Percentiles rank a stretch among this genome's conserved stretches.
Evolutionary conservation across 2,329 filamentous ascomycete genomes (phyloP).

Genomic region (Periconia sp.): DNA sequence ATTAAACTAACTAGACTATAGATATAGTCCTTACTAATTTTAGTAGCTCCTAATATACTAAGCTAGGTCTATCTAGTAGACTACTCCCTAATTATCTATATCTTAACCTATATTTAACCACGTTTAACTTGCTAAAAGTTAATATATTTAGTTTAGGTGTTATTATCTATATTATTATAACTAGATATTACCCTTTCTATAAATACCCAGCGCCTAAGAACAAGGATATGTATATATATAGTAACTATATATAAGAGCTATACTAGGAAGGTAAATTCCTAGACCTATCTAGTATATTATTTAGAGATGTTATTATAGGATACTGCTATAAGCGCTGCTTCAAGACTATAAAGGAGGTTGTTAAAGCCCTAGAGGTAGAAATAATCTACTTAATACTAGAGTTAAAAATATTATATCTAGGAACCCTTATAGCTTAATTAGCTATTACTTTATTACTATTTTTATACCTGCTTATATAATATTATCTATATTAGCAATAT

Average conservation of each 20-base stretch:
- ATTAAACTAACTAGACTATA: slow-evolving; percentile 7
- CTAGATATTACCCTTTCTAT: slow-evolving; percentile 15
- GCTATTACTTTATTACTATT: too few relatives aligned
- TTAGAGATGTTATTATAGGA: slow-evolving; percentile 14
- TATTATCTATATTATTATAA: slow-evolving; percentile 16
- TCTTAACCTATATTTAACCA: slow-evolving; percentile 6
- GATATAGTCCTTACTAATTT: slow-evolving; percentile 18
- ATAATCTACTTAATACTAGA: too few relatives aligned
- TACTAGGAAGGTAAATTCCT: slow-evolving; percentile 13
- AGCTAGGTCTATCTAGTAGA: slow-evolving; percentile 10
- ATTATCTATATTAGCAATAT: too few relatives aligned
- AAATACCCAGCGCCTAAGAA: slow-evolving; percentile 4
- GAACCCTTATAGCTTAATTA: too few relatives aligned
- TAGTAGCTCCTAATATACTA: slow-evolving; percentile 15
- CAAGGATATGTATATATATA: slow-evolving; percentile 8
- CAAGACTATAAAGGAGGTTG: slow-evolving; percentile 14
- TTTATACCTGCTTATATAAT: too few relatives aligned
- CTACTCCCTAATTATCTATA: slow-evolving; percentile 17
- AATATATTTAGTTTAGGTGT: slow-evolving; percentile 11
- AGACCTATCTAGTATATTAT: slow-evolving; percentile 10
- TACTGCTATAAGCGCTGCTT: slow-evolving; percentile 16
- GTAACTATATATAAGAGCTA: slow-evolving; percentile 2
- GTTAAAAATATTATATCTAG: too few relatives aligned
- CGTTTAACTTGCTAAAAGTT: slow-evolving; percentile 10
- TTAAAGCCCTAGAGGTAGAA: slow-evolving; percentile 11